phyloP scores from a whole-genome alignment of 805 yeast species.

The Millerozyma miso region DNA sequence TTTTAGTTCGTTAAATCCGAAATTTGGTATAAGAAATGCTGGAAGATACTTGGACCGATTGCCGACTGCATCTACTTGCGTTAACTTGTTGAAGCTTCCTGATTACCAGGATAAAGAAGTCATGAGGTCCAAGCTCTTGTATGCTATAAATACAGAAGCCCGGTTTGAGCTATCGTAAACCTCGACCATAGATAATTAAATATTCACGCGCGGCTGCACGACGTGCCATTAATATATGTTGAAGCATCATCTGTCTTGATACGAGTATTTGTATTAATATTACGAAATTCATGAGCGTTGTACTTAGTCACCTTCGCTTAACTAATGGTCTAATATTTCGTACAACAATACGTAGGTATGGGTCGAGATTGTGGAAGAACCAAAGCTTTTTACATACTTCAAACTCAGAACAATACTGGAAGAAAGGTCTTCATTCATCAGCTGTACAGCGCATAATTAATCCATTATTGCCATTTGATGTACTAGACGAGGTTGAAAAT shows the following conservation, averaged over 20 bases:
- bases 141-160: conserved; percentile 77
- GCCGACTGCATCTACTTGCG: conserved; percentile 94
- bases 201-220: not conserved
- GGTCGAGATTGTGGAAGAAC: not conserved
- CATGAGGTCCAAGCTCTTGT: conserved; percentile 61
- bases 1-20: conserved; percentile 67
- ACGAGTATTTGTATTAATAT: not conserved
- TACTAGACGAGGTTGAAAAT: conserved; percentile 31
- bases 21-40: conserved; percentile 72
- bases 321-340: not conserved
- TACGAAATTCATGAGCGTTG: not conserved
- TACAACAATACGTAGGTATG: not conserved
- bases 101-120: conserved; percentile 62
- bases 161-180: conserved; percentile 77
- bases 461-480: conserved; percentile 41
- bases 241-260: not conserved
- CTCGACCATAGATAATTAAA: not conserved
- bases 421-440: not conserved
- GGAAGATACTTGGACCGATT: conserved; percentile 55
- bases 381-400: too few relatives aligned
- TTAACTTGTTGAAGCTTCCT: conserved; percentile 81
- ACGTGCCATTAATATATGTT: not conserved
- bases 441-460: conserved; percentile 16
- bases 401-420: not conserved
- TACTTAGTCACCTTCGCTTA: not conserved